Evolutionary conservation across 2,329 filamentous ascomycete genomes (phyloP).

Genomic region (Alternaria burnsii): DNA sequence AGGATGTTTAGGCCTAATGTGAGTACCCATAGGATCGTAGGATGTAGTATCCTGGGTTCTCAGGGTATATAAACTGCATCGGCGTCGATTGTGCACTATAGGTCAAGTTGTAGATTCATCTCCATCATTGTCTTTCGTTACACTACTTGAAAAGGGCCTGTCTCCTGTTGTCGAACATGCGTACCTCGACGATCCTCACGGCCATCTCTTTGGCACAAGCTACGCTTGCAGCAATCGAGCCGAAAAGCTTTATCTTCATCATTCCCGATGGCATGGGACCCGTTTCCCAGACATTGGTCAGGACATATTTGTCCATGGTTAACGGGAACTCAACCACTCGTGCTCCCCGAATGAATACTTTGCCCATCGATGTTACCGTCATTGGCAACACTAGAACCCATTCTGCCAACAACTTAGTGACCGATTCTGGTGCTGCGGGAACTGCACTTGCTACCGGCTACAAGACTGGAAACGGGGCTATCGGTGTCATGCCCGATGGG

Average conservation of each 20-base stretch:
- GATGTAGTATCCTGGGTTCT: not conserved
- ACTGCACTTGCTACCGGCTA: slow-evolving; percentile 54
- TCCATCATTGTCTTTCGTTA: not conserved
- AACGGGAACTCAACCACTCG: slow-evolving; percentile 27
- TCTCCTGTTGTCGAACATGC: not conserved
- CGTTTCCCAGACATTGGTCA: slow-evolving; percentile 34
- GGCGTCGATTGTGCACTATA: not conserved
- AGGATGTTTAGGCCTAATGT: not conserved
- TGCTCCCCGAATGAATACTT: slow-evolving; percentile 27
- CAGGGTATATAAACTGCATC: not conserved
- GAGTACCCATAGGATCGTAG: not conserved
- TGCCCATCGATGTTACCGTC: slow-evolving; percentile 30
- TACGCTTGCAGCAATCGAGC: slow-evolving; percentile 8
- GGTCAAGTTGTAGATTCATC: not conserved
- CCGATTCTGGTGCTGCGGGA: slow-evolving; percentile 54
- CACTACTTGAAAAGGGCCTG: not conserved
- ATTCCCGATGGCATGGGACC: slow-evolving; percentile 37
- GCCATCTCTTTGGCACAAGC: slow-evolving; percentile 2
- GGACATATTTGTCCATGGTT: slow-evolving; percentile 31
- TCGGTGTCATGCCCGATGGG: slow-evolving; percentile 46
- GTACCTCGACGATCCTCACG: not conserved
- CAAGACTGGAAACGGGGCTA: slow-evolving; percentile 51
- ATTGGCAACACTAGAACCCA: slow-evolving; percentile 35
- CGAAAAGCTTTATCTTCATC: slow-evolving; percentile 35
- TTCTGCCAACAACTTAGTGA: slow-evolving; percentile 48